These are phyloP conservation scores for Geotrichum candidum DNA, from an alignment of 1,139 yeast species.

Conservation along the genomic window DNA sequence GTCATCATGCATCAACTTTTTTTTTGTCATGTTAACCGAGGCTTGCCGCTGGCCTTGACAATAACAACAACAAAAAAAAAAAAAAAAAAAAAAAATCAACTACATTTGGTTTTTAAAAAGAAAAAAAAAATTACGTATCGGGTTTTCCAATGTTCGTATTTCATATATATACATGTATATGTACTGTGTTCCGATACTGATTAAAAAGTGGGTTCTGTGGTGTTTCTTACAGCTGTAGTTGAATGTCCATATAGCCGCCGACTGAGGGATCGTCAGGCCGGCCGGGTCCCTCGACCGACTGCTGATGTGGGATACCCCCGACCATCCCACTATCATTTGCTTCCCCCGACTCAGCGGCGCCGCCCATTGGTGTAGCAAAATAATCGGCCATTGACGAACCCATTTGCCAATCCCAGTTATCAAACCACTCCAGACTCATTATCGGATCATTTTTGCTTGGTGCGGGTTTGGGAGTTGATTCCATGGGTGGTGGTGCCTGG, in stretches of 20 bases:
- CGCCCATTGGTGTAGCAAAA: slow-evolving; percentile 5
- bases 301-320: neutral
- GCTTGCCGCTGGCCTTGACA: too few species aligned
- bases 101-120: too few species aligned
- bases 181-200: too few species aligned
- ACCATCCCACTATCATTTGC: neutral
- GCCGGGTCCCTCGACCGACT: neutral
- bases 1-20: too few species aligned
- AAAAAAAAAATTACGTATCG: too few species aligned
- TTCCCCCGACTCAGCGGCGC: neutral
- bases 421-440: slow-evolving; percentile 29
- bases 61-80: too few species aligned
- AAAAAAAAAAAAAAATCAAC: too few species aligned
- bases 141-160: too few species aligned
- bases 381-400: slow-evolving; percentile 10
- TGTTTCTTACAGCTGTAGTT: neutral
- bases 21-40: too few species aligned
- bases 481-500: neutral
- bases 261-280: neutral
- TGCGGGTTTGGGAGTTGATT: neutral
- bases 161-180: too few species aligned
- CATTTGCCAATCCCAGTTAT: slow-evolving; percentile 27
- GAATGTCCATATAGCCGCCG: neutral
- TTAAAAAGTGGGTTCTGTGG: too few species aligned
- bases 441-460: slow-evolving; percentile 16